A percentile compares a stretch with the other conserved stretches of the same genome.
phyloP scores from a whole-genome alignment of 768 basidiomycete species.

The Harrya chromipes region DNA sequence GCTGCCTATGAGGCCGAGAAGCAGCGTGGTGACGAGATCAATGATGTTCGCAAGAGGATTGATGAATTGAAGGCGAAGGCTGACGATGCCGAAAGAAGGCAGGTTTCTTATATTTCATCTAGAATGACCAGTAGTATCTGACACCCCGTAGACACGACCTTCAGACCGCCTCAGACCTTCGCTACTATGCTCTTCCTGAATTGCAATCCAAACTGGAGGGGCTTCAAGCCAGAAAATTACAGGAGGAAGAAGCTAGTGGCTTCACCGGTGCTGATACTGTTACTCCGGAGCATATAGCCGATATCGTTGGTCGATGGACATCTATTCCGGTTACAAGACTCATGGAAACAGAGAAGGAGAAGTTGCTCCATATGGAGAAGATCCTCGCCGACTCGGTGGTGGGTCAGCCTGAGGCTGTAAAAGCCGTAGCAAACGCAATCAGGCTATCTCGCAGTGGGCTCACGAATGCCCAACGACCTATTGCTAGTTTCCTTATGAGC shows the following conservation, averaged over 20 bases:
- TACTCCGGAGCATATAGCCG: conserved; percentile 86
- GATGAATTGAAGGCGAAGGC: conserved; percentile 91
- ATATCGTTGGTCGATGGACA: conserved; percentile 93
- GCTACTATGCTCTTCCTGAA: conserved; percentile 91
- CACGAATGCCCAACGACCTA: conserved; percentile 81
- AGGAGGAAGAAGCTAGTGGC: conserved; percentile 61
- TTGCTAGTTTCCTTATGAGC: conserved; percentile 90
- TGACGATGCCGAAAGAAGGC: conserved; percentile 88
- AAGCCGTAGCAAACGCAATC: conserved; percentile 91
- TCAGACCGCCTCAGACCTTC: conserved; percentile 78
- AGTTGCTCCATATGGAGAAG: conserved; percentile 83
- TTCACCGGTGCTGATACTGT: conserved; percentile 64
- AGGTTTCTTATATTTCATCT: conserved; percentile 24
- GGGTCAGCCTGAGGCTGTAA: conserved; percentile 89
- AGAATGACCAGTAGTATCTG: not conserved
- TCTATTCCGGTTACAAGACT: conserved; percentile 86
- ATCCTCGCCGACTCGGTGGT: conserved; percentile 74
- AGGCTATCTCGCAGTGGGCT: conserved; percentile 91
- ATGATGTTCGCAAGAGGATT: conserved; percentile 70
- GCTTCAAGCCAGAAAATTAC: conserved; percentile 70
- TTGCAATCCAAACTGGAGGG: conserved; percentile 68
- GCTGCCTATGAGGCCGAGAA: conserved; percentile 89
- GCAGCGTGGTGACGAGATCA: conserved; percentile 75
- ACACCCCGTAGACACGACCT: conserved; percentile 54
- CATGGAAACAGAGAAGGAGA: conserved; percentile 88